Percentiles rank a stretch among this genome's conserved stretches.
phyloP scores from a whole-genome alignment of 108 stramenopile genomes.

The Tribonema minus region DNA sequence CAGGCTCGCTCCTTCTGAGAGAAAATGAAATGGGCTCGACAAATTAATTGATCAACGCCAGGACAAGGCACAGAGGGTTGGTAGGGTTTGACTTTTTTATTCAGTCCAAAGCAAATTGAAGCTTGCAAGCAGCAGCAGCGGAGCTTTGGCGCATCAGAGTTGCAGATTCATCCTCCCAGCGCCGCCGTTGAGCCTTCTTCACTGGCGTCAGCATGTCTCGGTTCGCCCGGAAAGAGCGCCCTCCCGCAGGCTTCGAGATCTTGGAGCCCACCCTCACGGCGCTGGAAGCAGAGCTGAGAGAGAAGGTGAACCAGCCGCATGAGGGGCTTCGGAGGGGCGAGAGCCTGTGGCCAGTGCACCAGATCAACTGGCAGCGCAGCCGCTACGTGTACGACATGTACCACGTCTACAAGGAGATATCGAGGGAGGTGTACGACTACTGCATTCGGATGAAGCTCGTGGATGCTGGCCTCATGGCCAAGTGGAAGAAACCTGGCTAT shows the following conservation, averaged over 20 bases:
- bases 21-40: no score
- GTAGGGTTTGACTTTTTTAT: no score
- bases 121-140: no score
- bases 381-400: constrained; percentile 99
- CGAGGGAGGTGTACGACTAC: constrained; percentile 87
- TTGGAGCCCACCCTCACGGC: constrained; percentile 91
- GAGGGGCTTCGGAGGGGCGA: constrained; percentile 96
- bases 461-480: constrained; percentile 93
- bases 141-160: no score
- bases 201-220: constrained; percentile 35
- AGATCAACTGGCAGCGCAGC: constrained; percentile 97
- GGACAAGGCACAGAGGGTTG: no score
- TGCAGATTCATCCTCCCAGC: no score
- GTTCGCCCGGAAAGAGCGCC: constrained; percentile 44
- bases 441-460: constrained; percentile 88
- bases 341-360: constrained; percentile 98
- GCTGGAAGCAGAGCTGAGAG: constrained; percentile 93
- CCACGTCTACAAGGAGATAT: constrained; percentile 84
- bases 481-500: constrained; percentile 99
- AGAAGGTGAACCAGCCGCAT: constrained; percentile 92
- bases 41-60: no score
- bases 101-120: no score
- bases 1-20: no score
- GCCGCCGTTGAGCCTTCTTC: no score
- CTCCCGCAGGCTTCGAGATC: constrained; percentile 84